Base-by-base conservation (phyloP, 1,284 basidiomycete genomes). In the Puccinia triticina region DNA sequence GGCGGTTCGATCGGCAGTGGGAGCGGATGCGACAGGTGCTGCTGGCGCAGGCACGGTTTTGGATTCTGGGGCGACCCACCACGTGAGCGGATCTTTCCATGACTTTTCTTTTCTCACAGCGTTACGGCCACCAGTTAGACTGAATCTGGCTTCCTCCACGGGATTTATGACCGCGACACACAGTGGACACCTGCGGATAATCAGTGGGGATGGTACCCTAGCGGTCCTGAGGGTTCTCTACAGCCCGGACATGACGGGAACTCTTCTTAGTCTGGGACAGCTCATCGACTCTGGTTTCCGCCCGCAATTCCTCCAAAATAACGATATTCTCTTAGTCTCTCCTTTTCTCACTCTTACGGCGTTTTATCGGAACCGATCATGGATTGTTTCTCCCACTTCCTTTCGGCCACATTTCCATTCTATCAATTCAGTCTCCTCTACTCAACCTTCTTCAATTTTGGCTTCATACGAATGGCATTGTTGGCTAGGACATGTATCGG, bases 171-270 rank as follows among this genome's bases (percentile, higher is more conserved):
- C n/a, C n/a, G n/a, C n/a, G n/a, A n/a, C n/a, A n/a, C n/a, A n/a
- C n/a, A n/a, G n/a, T n/a, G 72, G 72, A 16, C 18, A 10, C 50
- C 34, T 74, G 26, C 32, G 21, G 23, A 34, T 74, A 11, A 14
- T 18, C 46, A 23, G 3, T 71, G 67, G 67, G 67, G 37, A 46
- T 46, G 40, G 43, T 18, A 21, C 14, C 16, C 29, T 18, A 29
- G 23, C 11, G 50, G 57, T 55, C 21, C 53, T 26, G 3, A 1
- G 23, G 23, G 72, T 57, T 32, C 72, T 74, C 16, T 74, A 50
- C 53, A 37, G 72, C 53, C 48, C 48, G 23, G 46, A 74, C 29
- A 37, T 55, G 53, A 74, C 29, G 21, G 72, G 72, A 55, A 74
- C 72, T 4, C 18, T 74, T 10, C 32, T 74, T 53, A 55, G 50